These are phyloP conservation scores for Suhomyces emberorum DNA, from an alignment of 805 yeast genomes.

Conservation along the genomic window DNA sequence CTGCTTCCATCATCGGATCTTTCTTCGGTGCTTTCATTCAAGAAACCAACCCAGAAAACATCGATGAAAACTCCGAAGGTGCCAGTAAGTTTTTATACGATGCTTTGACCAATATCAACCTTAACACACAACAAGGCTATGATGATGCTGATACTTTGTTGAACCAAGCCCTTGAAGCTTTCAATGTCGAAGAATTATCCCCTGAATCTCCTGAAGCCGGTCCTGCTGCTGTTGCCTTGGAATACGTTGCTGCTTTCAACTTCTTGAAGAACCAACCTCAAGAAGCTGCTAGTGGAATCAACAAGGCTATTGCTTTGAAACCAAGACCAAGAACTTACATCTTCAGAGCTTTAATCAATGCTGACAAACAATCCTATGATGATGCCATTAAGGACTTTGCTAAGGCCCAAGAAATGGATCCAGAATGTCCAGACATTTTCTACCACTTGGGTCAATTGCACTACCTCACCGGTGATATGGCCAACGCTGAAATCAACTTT, in stretches of 20 bases:
- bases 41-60: constrained; percentile 48
- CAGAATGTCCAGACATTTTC: constrained; percentile 75
- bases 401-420: constrained; percentile 64
- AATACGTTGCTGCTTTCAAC: constrained; percentile 77
- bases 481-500: constrained; percentile 70
- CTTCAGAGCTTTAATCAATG: constrained; percentile 74
- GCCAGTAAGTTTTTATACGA: constrained; percentile 64
- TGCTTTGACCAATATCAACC: constrained; percentile 55
- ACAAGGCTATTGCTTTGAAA: constrained; percentile 57
- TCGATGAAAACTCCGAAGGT: constrained; percentile 50
- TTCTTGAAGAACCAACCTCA: constrained; percentile 75
- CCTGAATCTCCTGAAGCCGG: constrained; percentile 37
- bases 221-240: constrained; percentile 66
- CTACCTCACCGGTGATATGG: constrained; percentile 74
- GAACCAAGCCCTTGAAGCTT: constrained; percentile 56
- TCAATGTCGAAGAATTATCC: constrained; percentile 30
- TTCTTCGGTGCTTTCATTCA: constrained; percentile 83
- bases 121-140: constrained; percentile 55
- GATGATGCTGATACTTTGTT: constrained; percentile 58
- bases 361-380: constrained; percentile 67
- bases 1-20: constrained; percentile 78
- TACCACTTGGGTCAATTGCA: constrained; percentile 94
- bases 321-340: constrained; percentile 84
- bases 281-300: constrained; percentile 60
- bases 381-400: constrained; percentile 66